Base-by-base conservation (phyloP, 768 basidiomycete species). In the Tubosaeta brunneosetosa region DNA sequence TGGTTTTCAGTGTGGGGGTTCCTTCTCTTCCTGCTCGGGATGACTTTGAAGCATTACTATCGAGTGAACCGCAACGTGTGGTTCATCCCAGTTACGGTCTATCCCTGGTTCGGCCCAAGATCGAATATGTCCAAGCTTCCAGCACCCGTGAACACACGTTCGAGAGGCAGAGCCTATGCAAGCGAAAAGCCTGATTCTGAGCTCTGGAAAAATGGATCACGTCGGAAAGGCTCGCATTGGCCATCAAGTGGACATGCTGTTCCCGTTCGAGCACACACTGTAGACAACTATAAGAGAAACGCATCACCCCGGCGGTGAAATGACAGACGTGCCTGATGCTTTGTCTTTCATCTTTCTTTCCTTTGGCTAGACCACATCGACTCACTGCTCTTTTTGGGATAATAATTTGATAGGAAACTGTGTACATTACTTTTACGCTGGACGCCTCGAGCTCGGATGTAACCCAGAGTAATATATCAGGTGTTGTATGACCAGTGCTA, bases 81-180 rank as follows among this genome's bases (percentile, higher is more conserved):
- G 88, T 71, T 80, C 55, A 76, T 75, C 9, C 83, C 88, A 8
- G 84, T 86, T 47, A 85, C 88, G 2, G 76, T 77, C 13, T 86
- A 81, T 65, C 81, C 85, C 48, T 88, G 86, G 87, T 87, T 88
- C 69, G 76, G 77, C 36, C 72, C 77, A 52, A 71, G 56, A 37
- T 59, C 63, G 11, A 57, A 17, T 11, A 60, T 68, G 60, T 62
- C 70, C 49, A 74, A 75, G 55, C 69, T 79, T 46, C 77, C 78
- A 0, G 62, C 65, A 10, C 77, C 77, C 17, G 70, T 73, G 43
- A 72, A 68, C 38, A 49, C 67, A 46, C 73, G 72, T 40, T 67
- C 74, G 33, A 66, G 66, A 57, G 70, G 68, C 58, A 67, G 68
- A 55, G 29, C 67, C 60, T 52, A 61, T 51, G 10, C 50, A 22